Evolutionary conservation across 805 yeast genomes (phyloP).

Genomic region (Yamadazyma akitaensis): DNA sequence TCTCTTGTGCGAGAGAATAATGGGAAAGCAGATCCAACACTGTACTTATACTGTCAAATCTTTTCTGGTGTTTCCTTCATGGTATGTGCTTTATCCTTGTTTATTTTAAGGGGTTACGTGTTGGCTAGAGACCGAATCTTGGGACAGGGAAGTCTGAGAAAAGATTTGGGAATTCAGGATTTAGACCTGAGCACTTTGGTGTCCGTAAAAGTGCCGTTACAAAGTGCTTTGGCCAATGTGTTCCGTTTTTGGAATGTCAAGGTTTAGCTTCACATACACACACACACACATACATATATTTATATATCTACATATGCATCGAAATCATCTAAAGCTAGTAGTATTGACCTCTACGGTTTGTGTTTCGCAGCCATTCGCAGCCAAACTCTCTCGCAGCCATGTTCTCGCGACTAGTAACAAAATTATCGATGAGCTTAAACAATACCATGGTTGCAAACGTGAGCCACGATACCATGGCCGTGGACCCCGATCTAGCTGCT

Average conservation of each 20-base stretch:
- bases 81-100: conserved; percentile 40
- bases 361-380: conserved; percentile 1
- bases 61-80: conserved; percentile 58
- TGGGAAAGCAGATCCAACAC: conserved; percentile 34
- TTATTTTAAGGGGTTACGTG: conserved; percentile 53
- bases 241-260: conserved; percentile 5
- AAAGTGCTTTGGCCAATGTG: not conserved
- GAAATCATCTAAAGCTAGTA: not conserved
- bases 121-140: conserved; percentile 42
- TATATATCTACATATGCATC: not conserved
- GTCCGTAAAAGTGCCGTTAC: not conserved
- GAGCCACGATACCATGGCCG: conserved; percentile 2
- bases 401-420: not conserved
- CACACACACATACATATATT: no score
- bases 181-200: conserved; percentile 1
- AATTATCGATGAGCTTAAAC: conserved; percentile 8
- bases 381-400: not conserved
- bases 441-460: not conserved
- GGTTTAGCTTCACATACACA: not conserved
- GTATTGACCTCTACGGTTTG: not conserved
- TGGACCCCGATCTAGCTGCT: conserved; percentile 9
- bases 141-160: conserved; percentile 2
- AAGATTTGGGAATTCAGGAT: not conserved
- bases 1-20: conserved; percentile 37
- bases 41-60: conserved; percentile 51